Conservation (phyloP, 768 basidiomycete genomes). For the Leccinum ochraceum region DNA sequence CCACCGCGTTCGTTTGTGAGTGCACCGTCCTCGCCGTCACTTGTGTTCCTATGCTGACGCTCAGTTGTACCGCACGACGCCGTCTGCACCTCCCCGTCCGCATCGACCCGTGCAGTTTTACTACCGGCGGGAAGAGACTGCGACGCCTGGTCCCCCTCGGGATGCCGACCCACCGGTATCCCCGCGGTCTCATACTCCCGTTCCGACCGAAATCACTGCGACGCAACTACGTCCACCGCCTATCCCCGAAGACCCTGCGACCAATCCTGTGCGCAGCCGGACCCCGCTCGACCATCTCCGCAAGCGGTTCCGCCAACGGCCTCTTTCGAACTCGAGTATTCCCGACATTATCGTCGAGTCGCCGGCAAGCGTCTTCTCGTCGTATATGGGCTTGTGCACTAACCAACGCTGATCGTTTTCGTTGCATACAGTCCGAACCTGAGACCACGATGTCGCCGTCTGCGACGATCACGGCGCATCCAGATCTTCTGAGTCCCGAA, state of each 20-base stretch:
- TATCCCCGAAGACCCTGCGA: conserved; percentile 3
- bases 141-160: conserved; percentile 27
- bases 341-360: conserved; percentile 48
- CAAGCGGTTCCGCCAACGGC: conserved; percentile 31
- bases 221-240: neutral
- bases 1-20: conserved; percentile 25
- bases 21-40: neutral
- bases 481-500: conserved; percentile 47
- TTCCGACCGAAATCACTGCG: conserved; percentile 9
- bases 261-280: conserved; percentile 16
- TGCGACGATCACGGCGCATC: conserved; percentile 33
- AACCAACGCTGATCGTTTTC: neutral
- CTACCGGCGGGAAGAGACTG: conserved; percentile 31
- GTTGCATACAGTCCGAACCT: conserved; percentile 38
- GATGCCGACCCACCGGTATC: conserved; percentile 16
- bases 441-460: conserved; percentile 37
- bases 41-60: conserved; percentile 8
- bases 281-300: conserved; percentile 27
- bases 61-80: conserved; percentile 15
- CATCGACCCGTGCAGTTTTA: conserved; percentile 16
- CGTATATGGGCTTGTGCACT: neutral
- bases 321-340: conserved; percentile 36
- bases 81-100: conserved; percentile 12
- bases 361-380: conserved; percentile 37
- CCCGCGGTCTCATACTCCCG: conserved; percentile 18